Evolutionary conservation across 2,329 filamentous ascomycete species (phyloP), one percentile per base, ranked within the genome.

Genomic region (Achaetomium macrosporum): DNA sequence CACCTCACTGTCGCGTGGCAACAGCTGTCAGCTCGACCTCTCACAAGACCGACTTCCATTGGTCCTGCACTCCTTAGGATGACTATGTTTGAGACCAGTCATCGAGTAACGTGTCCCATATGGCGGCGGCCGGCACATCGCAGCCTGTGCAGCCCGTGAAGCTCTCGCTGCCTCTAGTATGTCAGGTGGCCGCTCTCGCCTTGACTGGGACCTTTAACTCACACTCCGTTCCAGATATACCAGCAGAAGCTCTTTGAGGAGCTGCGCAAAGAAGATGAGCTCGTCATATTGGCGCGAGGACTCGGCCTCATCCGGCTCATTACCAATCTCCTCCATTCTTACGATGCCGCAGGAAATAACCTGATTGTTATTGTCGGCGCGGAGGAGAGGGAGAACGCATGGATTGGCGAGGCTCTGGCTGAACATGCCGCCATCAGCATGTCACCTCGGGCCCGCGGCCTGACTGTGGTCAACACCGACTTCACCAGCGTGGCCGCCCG

Each of bases 211-310:
- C 4, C 36, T 35, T 30, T 17, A 37, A 31, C n/a, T 13, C 29
- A 44, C 42, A 41, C 25, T 31, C 20, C 39, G 17, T 51, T 61
- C 5, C 56, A 87, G 83, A 78, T 90, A 77, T 99, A 95, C 70
- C 93, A 99, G 75, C 91, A 97, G 74, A 86, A 89, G 65, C 83
- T 97, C 64, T 97, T 97, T 75, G 89, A 88, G 68, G 88, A 93
- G 72, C 83, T 95, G 61, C 86, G 90, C 58, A 76, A 83, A 56
- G 88, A 96, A 73, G 93, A 99, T 87, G 87, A 95, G 71, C 84
- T 99, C 59, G 87, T 97, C 63, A 79, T 99, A 50, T 81, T 97
- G 51, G 93, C 92, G 40, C 88, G 90, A 49, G 93, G 93, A 61
- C 84, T 99, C 44, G 93, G 93, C 62, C 84, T 97, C 42, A 82